Conservation (phyloP, 768 basidiomycete species). For the Auriscalpium microsporum region DNA sequence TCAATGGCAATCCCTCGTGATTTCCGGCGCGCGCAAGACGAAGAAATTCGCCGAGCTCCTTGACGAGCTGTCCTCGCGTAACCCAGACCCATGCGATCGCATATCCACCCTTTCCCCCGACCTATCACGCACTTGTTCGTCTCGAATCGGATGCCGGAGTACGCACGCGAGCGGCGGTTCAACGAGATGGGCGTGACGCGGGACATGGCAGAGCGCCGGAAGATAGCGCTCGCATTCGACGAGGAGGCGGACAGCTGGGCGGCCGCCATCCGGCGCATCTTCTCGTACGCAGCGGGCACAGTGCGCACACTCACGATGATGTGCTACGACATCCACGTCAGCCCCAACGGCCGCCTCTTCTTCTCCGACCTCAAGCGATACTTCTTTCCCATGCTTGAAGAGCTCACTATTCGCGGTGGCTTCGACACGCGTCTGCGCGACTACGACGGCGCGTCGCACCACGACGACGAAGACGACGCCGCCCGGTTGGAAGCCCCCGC, state of each 20-base stretch:
- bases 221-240: constrained; percentile 7
- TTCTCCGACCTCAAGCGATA: constrained; percentile 11
- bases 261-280: constrained; percentile 6
- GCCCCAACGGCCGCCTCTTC: constrained; percentile 10
- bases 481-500: background rate
- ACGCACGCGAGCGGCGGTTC: constrained; percentile 9
- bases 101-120: background rate
- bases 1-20: constrained; percentile 5
- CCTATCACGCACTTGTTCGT: constrained; percentile 8
- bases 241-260: constrained; percentile 10
- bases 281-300: constrained; percentile 11
- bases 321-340: constrained; percentile 14
- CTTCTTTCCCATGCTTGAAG: constrained; percentile 7
- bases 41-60: background rate
- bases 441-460: background rate
- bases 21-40: background rate
- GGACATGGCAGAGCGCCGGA: constrained; percentile 6
- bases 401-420: constrained; percentile 13
- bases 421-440: constrained; percentile 12
- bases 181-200: constrained; percentile 6
- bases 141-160: constrained; percentile 5
- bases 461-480: background rate
- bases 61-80: background rate
- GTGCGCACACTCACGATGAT: constrained; percentile 13
- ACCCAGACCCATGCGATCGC: background rate